Evolutionary conservation across 805 yeast genomes (phyloP).

Genomic region (Ogataea trehaloabstinens): DNA sequence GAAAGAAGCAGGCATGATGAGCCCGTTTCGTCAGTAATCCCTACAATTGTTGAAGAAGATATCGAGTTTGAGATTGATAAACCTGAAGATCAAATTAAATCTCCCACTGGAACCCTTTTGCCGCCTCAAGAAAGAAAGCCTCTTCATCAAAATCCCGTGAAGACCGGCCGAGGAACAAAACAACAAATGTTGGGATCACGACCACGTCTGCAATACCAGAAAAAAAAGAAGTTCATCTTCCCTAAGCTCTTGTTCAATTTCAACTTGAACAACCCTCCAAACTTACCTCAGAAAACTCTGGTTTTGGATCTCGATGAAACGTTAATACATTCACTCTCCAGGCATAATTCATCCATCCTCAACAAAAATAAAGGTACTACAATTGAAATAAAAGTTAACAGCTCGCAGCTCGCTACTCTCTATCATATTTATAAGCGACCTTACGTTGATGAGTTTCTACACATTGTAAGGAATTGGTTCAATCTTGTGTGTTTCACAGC

Average conservation of each 20-base stretch:
- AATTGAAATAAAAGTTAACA: conserved; percentile 74
- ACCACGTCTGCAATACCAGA: conserved; percentile 8
- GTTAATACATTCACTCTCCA: conserved; percentile 82
- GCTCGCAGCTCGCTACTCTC: conserved; percentile 64
- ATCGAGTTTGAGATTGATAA: conserved; percentile 34
- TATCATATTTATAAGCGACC: conserved; percentile 93
- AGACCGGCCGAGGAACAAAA: conserved; percentile 1
- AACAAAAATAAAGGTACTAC: conserved; percentile 56
- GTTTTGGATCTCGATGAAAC: conserved; percentile 94
- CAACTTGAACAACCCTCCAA: conserved; percentile 31
- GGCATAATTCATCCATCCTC: conserved; percentile 45
- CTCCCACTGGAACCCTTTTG: conserved; percentile 27
- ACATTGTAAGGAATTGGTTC: conserved; percentile 81
- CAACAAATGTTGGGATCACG: conserved; percentile 2
- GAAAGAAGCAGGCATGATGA: conserved; percentile 1
- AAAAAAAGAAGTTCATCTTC: conserved; percentile 30
- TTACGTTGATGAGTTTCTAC: conserved; percentile 78
- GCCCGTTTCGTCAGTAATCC: conserved; percentile 14
- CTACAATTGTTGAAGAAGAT: conserved; percentile 35
- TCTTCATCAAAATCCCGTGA: conserved; percentile 6
- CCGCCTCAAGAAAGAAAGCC: conserved; percentile 4
- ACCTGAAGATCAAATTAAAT: conserved; percentile 33
- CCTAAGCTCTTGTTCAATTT: conserved; percentile 35
- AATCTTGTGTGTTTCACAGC: conserved; percentile 92
- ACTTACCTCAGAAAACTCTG: conserved; percentile 52